These are phyloP conservation scores for Podila horticola DNA, from an alignment of 192 early-diverging fungal genomes.

Conservation along the genomic window DNA sequence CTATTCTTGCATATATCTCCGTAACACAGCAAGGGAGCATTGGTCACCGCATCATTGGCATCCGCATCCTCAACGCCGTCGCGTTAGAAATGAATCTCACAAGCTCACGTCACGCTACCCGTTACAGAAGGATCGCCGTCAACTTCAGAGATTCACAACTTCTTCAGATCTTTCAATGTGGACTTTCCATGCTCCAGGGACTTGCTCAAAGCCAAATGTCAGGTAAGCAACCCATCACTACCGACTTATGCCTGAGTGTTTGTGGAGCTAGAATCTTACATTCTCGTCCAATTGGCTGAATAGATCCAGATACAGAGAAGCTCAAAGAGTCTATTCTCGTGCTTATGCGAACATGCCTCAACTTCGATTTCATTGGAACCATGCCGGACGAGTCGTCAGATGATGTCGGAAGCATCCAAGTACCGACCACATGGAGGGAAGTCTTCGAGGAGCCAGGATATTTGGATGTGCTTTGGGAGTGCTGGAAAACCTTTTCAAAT, in stretches of 20 bases:
- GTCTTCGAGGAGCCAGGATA: constrained; percentile 78
- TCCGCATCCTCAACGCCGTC: constrained; percentile 34
- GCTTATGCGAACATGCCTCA: constrained; percentile 37
- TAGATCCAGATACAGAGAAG: constrained; percentile 33
- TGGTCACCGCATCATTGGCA: constrained; percentile 28
- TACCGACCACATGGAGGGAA: constrained; percentile 83
- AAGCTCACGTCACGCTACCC: constrained; percentile 27
- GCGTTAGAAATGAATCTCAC: constrained; percentile 35
- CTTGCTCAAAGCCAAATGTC: constrained; percentile 12
- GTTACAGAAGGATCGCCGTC: constrained; percentile 39
- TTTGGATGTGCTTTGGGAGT: constrained; percentile 70
- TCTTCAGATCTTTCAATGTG: constrained; percentile 39
- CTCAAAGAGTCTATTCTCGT: constrained; percentile 36
- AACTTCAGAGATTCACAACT: constrained; percentile 43
- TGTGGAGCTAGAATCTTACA: no score
- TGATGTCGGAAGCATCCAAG: constrained; percentile 61
- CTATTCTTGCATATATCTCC: not conserved
- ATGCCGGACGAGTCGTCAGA: constrained; percentile 44
- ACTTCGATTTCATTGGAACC: constrained; percentile 45
- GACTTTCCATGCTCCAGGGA: constrained; percentile 11
- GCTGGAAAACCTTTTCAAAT: constrained; percentile 49
- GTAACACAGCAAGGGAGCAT: constrained; percentile 6
- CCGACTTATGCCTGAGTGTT: no score
- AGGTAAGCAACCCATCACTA: constrained; percentile 13
- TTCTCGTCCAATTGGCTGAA: not conserved